Percentiles rank a stretch among this genome's conserved stretches.
Evolutionary conservation across 1,139 yeast genomes (phyloP).

Genomic region (Kluyveromyces sp.): DNA sequence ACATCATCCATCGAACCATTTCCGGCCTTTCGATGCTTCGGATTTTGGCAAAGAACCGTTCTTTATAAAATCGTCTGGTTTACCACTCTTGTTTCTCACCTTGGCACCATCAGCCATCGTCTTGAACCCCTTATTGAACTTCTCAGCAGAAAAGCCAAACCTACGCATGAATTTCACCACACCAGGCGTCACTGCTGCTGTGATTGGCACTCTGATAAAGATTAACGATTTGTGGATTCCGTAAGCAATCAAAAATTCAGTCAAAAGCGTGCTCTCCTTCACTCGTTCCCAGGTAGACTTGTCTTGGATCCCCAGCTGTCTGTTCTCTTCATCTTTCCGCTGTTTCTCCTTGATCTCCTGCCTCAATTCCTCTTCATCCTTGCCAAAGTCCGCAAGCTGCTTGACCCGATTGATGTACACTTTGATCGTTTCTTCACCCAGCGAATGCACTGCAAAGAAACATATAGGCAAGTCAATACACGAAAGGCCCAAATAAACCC

Average conservation of each 20-base stretch:
- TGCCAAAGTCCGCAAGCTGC: slow-evolving; percentile 50
- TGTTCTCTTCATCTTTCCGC: slow-evolving; percentile 15
- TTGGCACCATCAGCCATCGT: slow-evolving; percentile 20
- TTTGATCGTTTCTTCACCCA: slow-evolving; percentile 75
- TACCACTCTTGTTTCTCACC: slow-evolving; percentile 23
- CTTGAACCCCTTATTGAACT: slow-evolving; percentile 32
- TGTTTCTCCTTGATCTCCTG: slow-evolving; percentile 22
- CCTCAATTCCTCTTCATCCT: slow-evolving; percentile 32
- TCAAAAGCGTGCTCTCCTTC: slow-evolving; percentile 38
- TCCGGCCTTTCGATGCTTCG: slow-evolving; percentile 18
- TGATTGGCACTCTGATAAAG: slow-evolving; percentile 74
- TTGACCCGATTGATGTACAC: slow-evolving; percentile 57
- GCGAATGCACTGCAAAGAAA: slow-evolving; percentile 70
- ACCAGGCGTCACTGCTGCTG: slow-evolving; percentile 88
- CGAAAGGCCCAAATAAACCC: slow-evolving; percentile 67
- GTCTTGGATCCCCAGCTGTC: slow-evolving; percentile 10
- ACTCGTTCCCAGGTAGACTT: slow-evolving; percentile 22
- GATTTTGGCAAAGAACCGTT: slow-evolving; percentile 16
- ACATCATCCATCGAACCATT: slow-evolving; percentile 23
- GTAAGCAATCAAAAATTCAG: slow-evolving; percentile 85
- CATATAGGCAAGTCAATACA: slow-evolving; percentile 77
- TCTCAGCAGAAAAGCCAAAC: slow-evolving; percentile 79
- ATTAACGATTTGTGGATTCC: slow-evolving; percentile 83
- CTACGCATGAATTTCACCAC: slow-evolving; percentile 56
- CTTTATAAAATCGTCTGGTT: slow-evolving; percentile 23